Evolutionary conservation across 148 eudicot genomes (phyloP).

Genomic region (Persicaria tinctoria): DNA sequence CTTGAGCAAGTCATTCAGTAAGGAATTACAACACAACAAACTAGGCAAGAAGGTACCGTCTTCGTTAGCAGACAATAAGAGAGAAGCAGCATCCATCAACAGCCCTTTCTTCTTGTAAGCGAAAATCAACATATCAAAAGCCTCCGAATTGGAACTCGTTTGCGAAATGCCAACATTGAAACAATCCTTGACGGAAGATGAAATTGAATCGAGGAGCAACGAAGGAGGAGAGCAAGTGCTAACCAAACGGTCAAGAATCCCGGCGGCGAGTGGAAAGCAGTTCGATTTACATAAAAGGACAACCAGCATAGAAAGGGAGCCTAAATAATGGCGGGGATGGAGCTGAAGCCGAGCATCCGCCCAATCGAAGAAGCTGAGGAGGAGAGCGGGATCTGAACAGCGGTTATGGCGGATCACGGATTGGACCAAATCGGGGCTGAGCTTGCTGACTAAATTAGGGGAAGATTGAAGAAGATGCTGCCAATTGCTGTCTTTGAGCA

Average conservation of each 20-base stretch:
- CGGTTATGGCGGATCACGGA: slow-evolving; percentile 47
- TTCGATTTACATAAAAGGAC: slow-evolving; percentile 42
- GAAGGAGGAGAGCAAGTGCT: slow-evolving; percentile 21
- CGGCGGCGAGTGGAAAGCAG: slow-evolving; percentile 32
- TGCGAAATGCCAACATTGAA: slow-evolving; percentile 10
- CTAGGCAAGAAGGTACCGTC: slow-evolving; percentile 37
- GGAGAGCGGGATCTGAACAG: slow-evolving; percentile 38
- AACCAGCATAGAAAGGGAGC: slow-evolving; percentile 46
- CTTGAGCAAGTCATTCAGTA: slow-evolving; percentile 63
- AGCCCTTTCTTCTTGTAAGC: slow-evolving; percentile 50
- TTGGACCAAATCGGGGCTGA: slow-evolving; percentile 64
- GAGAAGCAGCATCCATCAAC: slow-evolving; percentile 48
- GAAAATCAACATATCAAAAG: slow-evolving; percentile 53
- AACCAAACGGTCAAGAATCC: slow-evolving; percentile 42
- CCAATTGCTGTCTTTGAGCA: slow-evolving; percentile 53
- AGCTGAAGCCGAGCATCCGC: slow-evolving; percentile 38
- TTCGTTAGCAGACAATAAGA: slow-evolving; percentile 34
- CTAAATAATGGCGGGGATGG: slow-evolving; percentile 41
- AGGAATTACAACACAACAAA: slow-evolving; percentile 59
- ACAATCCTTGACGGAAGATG: slow-evolving; percentile 30
- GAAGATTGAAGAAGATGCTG: slow-evolving; percentile 43
- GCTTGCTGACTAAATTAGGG: slow-evolving; percentile 22
- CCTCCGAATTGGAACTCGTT: slow-evolving; percentile 18
- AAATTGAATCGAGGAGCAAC: slow-evolving; percentile 37
- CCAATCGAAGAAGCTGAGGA: slow-evolving; percentile 71